Conservation (phyloP, 805 yeast species). For the Wickerhamomyces alni region DNA sequence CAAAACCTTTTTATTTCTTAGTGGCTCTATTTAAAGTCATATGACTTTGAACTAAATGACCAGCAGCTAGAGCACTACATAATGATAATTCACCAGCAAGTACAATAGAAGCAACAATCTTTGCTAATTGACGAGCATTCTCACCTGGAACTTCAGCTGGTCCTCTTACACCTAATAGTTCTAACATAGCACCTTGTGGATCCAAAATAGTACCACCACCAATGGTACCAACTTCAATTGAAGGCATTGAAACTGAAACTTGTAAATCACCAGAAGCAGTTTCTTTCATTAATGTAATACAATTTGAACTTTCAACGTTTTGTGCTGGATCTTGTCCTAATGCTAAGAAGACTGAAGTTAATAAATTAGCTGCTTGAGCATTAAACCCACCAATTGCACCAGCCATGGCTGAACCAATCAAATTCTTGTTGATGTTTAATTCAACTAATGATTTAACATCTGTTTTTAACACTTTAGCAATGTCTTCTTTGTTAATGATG, state of each 20-base stretch:
- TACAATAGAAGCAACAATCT: constrained; percentile 88
- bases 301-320: constrained; percentile 94
- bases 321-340: constrained; percentile 99
- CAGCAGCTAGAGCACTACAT: constrained; percentile 96
- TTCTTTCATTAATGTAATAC: constrained; percentile 93
- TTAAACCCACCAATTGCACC: constrained; percentile 97
- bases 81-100: constrained; percentile 94
- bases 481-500: constrained; percentile 75
- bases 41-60: constrained; percentile 95
- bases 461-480: constrained; percentile 77
- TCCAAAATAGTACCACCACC: constrained; percentile 98
- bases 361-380: constrained; percentile 96
- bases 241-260: constrained; percentile 98
- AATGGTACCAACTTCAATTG: constrained; percentile 97
- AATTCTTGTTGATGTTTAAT: constrained; percentile 80
- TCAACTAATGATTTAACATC: constrained; percentile 90
- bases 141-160: constrained; percentile 93
- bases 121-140: constrained; percentile 90
- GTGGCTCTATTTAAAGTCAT: constrained; percentile 82
- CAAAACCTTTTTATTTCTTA: constrained; percentile 11
- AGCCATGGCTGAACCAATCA: constrained; percentile 97
- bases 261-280: constrained; percentile 69
- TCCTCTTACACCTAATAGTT: constrained; percentile 89
- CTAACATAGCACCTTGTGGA: constrained; percentile 96
- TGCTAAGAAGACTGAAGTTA: constrained; percentile 91